These are phyloP conservation scores for Naganishia vaughanmartiniae DNA, from an alignment of 768 basidiomycete species.

Conservation along the genomic window DNA sequence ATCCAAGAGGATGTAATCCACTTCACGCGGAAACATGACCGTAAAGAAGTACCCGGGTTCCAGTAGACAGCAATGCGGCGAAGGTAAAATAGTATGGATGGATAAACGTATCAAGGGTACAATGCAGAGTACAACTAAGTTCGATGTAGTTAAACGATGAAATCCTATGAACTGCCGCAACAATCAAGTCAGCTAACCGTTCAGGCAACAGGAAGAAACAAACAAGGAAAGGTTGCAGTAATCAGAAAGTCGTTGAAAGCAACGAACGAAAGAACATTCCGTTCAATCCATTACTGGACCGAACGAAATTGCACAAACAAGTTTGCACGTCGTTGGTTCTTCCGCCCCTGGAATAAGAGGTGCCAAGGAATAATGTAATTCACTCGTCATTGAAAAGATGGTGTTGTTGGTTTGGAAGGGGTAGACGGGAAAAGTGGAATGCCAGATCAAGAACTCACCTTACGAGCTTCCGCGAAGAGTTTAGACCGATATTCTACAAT, in stretches of 20 bases:
- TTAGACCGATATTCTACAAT: background rate
- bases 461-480: background rate
- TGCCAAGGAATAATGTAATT: constrained; percentile 27
- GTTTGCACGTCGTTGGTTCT: constrained; percentile 20
- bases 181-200: background rate
- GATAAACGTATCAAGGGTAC: background rate
- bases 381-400: constrained; percentile 21
- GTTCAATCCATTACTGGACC: constrained; percentile 11
- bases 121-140: background rate
- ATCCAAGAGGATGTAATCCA: too few species aligned
- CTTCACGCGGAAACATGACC: too few species aligned
- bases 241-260: constrained; percentile 27
- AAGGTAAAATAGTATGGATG: background rate
- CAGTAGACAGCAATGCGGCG: too few species aligned
- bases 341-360: constrained; percentile 26
- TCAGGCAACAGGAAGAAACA: background rate
- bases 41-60: too few species aligned
- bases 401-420: background rate
- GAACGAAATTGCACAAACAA: constrained; percentile 18
- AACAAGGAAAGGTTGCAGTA: background rate
- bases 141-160: background rate
- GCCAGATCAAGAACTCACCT: constrained; percentile 3
- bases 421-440: background rate
- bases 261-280: constrained; percentile 23
- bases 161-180: background rate